Evolutionary conservation across 2,329 filamentous ascomycete species (phyloP).

Genomic region (Colletotrichum sp.): DNA sequence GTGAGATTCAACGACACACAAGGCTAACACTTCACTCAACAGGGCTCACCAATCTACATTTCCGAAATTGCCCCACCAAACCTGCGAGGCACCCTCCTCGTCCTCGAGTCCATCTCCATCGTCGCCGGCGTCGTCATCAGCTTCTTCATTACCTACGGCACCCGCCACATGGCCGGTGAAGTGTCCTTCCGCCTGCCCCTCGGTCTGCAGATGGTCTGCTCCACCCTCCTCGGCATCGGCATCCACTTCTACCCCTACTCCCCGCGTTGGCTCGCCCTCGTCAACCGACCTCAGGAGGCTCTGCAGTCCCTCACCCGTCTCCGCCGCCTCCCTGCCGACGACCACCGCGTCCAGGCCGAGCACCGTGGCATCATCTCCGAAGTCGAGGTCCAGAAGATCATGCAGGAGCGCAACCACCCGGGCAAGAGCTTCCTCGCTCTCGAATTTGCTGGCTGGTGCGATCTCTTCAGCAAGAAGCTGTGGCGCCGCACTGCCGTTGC

Average conservation of each 20-base stretch:
- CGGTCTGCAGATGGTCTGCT: slow-evolving; percentile 48
- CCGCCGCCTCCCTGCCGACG: slow-evolving; percentile 44
- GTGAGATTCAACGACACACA: background rate
- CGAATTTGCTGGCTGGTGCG: slow-evolving; percentile 49
- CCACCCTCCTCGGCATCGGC: slow-evolving; percentile 40
- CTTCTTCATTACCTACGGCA: slow-evolving; percentile 61
- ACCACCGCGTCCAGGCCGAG: slow-evolving; percentile 49
- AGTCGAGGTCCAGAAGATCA: slow-evolving; percentile 47
- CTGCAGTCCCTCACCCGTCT: slow-evolving; percentile 41
- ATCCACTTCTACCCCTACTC: slow-evolving; percentile 51
- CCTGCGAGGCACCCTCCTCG: slow-evolving; percentile 43
- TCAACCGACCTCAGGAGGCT: slow-evolving; percentile 41
- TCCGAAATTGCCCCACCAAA: slow-evolving; percentile 40
- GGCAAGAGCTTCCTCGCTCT: slow-evolving; percentile 40
- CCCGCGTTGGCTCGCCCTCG: slow-evolving; percentile 49
- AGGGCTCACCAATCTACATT: slow-evolving; percentile 34
- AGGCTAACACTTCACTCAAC: background rate
- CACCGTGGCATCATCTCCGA: slow-evolving; percentile 55
- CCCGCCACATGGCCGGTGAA: slow-evolving; percentile 44
- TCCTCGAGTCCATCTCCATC: slow-evolving; percentile 56
- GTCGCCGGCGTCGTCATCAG: slow-evolving; percentile 58
- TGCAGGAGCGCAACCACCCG: slow-evolving; percentile 40
- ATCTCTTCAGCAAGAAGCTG: slow-evolving; percentile 50
- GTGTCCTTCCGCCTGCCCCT: slow-evolving; percentile 52
- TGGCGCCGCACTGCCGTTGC: slow-evolving; percentile 46